Base-by-base conservation (phyloP, 371 early-diverging fungal species). In the Mortierella sp. region DNA sequence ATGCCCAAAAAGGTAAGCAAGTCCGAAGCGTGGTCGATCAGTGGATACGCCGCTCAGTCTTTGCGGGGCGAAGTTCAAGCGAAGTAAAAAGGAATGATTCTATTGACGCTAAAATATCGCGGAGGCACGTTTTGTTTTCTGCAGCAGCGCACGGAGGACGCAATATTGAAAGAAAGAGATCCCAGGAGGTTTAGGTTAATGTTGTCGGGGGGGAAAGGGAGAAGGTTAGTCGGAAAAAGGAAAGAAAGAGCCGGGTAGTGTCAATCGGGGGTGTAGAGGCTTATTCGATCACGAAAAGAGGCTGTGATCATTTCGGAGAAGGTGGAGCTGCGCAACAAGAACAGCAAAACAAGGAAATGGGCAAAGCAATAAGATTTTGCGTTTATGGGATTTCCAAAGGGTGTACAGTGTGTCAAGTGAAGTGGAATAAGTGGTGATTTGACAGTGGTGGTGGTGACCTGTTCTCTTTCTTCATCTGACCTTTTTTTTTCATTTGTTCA, bases 291-390 rank as follows among this genome's bases (percentile, higher is more conserved):
- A 58, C 11, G 29, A 60, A 46, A 10, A 12, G 46, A 60, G 35
- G 32, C 63, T 60, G 63, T 60, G 29, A 60, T 18, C 35, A 56
- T 56, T 58, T 58, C 60, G 60, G 60, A 29, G 60, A 24, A n/a
- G 55, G 10, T 35, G 27, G 11, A 12, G 58, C 58, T 58, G 58
- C 58, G 58, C 58, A 58, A 11, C 58, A 12, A 27, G 21, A 4
- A 54, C 54, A 18, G 3, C 54, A 18, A 54, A 18, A 24, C 54
- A 54, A 63, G 5, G 63, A 58, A 27, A 27, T 63, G 63, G 63
- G 63, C 63, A 63, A 63, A 63, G 63, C 63, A 63, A 12, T 5
- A 63, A 58, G 54, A 54, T 6, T 21, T 24, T 56, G 56, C 27
- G 27, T 56, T 56, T 6, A 46, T 46, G 29, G 32, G 32, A 65